Percentiles rank a stretch among this genome's conserved stretches.
phyloP scores from a whole-genome alignment of 2,329 filamentous ascomycete genomes.

The Aspergillus tanneri region DNA sequence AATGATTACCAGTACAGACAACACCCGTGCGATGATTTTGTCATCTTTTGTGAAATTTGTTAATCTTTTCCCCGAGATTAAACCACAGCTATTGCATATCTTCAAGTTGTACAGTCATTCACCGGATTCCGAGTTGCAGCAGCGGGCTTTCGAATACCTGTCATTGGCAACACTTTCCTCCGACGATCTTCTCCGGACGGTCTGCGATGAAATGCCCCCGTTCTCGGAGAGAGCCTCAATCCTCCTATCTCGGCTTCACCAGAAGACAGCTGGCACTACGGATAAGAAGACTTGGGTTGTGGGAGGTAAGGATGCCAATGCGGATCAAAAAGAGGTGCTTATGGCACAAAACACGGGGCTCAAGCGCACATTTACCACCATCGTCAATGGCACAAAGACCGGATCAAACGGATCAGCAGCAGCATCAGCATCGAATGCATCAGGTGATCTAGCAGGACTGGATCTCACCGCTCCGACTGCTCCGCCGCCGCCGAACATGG shows the following conservation, averaged over 20 bases:
- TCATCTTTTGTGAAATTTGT: slow-evolving; percentile 97
- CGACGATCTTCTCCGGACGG: slow-evolving; percentile 86
- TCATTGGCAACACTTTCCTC: slow-evolving; percentile 79
- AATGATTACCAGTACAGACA: slow-evolving; percentile 81
- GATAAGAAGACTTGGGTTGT: slow-evolving; percentile 97
- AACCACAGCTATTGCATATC: slow-evolving; percentile 85
- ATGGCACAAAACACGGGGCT: slow-evolving; percentile 78
- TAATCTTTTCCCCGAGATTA: slow-evolving; percentile 97
- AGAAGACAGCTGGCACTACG: slow-evolving; percentile 88
- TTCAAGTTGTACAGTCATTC: slow-evolving; percentile 94
- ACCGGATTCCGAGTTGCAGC: slow-evolving; percentile 90
- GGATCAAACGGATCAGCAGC: slow-evolving; percentile 37
- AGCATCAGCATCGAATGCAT: slow-evolving; percentile 44
- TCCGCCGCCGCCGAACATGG: slow-evolving; percentile 70
- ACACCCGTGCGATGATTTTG: slow-evolving; percentile 87
- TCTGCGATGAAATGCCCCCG: slow-evolving; percentile 98
- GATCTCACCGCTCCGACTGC: slow-evolving; percentile 66
- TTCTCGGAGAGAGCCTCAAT: slow-evolving; percentile 95
- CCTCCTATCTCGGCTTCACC: slow-evolving; percentile 84
- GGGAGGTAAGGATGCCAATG: slow-evolving; percentile 92
- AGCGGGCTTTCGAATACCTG: slow-evolving; percentile 93
- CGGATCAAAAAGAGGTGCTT: slow-evolving; percentile 73
- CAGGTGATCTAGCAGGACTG: slow-evolving; percentile 74
- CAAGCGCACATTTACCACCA: slow-evolving; percentile 76
- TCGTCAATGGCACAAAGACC: slow-evolving; percentile 45